Base-by-base conservation (phyloP, 495 filamentous ascomycete genomes). In the Aspergillus bertholletiae region DNA sequence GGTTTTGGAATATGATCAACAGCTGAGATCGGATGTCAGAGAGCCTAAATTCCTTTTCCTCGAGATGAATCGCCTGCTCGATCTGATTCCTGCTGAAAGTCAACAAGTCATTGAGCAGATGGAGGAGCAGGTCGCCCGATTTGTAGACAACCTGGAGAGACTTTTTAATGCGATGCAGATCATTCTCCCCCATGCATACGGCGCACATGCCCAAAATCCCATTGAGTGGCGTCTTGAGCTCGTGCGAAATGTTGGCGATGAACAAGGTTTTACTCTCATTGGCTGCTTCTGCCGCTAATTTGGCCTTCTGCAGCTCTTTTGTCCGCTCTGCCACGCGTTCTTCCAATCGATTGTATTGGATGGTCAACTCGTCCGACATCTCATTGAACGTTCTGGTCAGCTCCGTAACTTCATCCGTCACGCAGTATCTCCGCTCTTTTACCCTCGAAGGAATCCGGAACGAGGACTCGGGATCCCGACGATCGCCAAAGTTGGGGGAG, bases 221-320 rank as follows among this genome's bases (percentile, higher is more conserved):
- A 63, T 97, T 97, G 21, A 96, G 70, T 0, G 92, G 92, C 2
- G 92, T 96, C 66, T 95, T 92, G 13, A 97, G 77, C 66, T 96
- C 92, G 64, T 97, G 92, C 3, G 90, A 95, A 24, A 97, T 96
- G 60, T 97, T 97, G 26, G 92, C 92, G 57, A 97, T 93, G 69
- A 97, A 97, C 22, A 96, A 70, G 7, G 92, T 96, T 72, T 97
- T 96, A 74, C 89, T 94, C 68, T 96, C 88, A 61, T 96, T 96
- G 7, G 92, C 92, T 13, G 88, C 85, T 63, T 96, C 92, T 5
- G 92, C 92, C 2, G 91, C 89, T 71, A 90, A 86, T 68, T 96
- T 96, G 62, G 88, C 91, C 49, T 89, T 83, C 68, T 96, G 90
- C 3, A 95, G 79, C 64, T 96, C 88, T 20, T 79, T 79, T 20